Base-by-base conservation (phyloP, 1,284 basidiomycete species). In the Cutaneotrichosporon sp. region DNA sequence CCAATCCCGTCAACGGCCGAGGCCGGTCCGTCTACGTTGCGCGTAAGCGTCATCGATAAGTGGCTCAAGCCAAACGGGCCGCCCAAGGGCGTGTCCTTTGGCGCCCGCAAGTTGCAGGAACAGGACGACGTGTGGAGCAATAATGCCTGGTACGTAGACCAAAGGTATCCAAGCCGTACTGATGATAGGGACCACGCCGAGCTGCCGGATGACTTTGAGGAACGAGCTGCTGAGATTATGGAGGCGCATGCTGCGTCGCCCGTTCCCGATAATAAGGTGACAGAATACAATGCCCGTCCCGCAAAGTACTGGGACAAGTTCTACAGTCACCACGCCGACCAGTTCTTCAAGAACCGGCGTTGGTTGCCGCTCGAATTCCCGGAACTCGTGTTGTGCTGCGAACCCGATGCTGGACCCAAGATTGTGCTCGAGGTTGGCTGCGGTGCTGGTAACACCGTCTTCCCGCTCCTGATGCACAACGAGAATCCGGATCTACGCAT, bases 301-400 rank as follows among this genome's bases (percentile, higher is more conserved):
- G 71, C 79, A 0, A 69, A 69, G 13, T 84, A 80, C 73, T 95
- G 92, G 92, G 89, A 97, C 76, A 87, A 88, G 58, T 97, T 97
- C 72, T 97, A 97, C 83, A 88, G 89, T 69, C 84, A 84, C 66
- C 92, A 95, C 72, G 84, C 88, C 47, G 82, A 76, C 58, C 74
- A 73, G 74, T 97, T 97, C 81, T 97, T 97, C 83, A 89, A 90
- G 56, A 88, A 97, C 80, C 84, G 94, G 60, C 90, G 92, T 82
- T 97, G 94, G 93, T 83, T 97, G n/a, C 87, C 90, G 70, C 87
- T 91, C 42, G 94, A 97, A 78, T 97, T 97, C 73, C 90, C 90
- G 0, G 91, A 95, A 73, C 84, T 97, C 21, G 83, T 90, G 26
- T 83, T 84, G 22, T 88, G 89, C 11, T 85, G 89, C 13, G 83